phyloP scores from a whole-genome alignment of 352 stramenopile species.

The Sclerospora graminicola region DNA sequence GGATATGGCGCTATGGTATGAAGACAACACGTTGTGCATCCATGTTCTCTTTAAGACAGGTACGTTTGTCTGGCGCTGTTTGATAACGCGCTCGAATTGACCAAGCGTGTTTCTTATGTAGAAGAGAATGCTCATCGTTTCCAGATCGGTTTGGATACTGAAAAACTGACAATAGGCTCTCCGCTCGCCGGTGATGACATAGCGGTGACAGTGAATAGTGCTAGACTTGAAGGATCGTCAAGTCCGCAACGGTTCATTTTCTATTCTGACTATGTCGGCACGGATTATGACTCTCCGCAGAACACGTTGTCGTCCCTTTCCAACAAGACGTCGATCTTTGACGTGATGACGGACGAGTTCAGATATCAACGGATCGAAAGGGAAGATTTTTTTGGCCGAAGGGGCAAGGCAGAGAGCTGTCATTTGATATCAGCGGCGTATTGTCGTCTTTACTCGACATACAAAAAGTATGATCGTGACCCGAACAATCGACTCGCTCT shows the following conservation, averaged over 20 bases:
- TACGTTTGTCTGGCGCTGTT: not conserved
- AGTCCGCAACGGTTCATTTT: constrained; percentile 6
- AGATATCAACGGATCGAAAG: constrained; percentile 2
- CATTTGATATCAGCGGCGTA: constrained; percentile 5
- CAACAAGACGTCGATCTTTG: not conserved
- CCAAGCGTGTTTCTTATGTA: not conserved
- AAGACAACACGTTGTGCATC: not conserved
- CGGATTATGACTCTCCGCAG: constrained; percentile 2
- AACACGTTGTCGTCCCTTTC: constrained; percentile 1
- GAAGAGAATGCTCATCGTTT: not conserved
- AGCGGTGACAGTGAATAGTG: too few relatives aligned
- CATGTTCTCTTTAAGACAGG: not conserved
- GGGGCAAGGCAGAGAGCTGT: constrained; percentile 5
- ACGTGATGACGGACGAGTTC: constrained; percentile 2
- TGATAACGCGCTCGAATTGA: too few relatives aligned
- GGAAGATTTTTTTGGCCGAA: not conserved
- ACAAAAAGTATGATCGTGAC: constrained; percentile 1
- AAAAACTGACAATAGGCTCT: too few relatives aligned
- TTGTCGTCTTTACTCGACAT: not conserved
- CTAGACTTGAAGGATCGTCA: not conserved
- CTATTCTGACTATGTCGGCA: too few relatives aligned
- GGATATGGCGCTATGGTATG: not conserved
- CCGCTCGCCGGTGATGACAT: too few relatives aligned
- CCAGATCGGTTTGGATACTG: too few relatives aligned
- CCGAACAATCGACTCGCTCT: constrained; percentile 2